Evolutionary conservation across 1,139 yeast genomes (phyloP), one percentile per base, ranked within the genome.

Genomic region (Suhomyces taliae): DNA sequence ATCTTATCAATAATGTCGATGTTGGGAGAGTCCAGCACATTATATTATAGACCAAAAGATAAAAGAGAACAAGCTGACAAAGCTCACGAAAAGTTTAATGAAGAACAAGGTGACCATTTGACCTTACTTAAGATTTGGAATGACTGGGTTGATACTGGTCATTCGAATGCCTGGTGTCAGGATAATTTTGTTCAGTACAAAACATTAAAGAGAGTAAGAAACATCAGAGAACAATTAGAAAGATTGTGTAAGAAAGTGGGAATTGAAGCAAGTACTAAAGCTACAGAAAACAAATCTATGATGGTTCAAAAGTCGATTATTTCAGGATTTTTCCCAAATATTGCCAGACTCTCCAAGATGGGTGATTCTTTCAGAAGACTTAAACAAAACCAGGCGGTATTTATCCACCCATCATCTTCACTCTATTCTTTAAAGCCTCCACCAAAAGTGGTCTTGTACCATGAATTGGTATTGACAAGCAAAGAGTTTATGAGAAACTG

Each of bases 401-500:
- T 72, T 60, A 77, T 93, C 8, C 99, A 93, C 59, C 99, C 99
- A 0, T 86, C 96, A 0, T 85, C 93, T 2, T 77, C 80, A 0
- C 54, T 90, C 38, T 77, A 75, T 57, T 74, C 78, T 7, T 70
- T 75, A 12, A 82, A 80, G 51, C 96, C 89, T 4, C 89, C 90
- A 0, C 82, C 93, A 6, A 83, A 80, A 55, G 72, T 82, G 59
- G 64, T 93, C 2, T 65, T 93, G 26, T 93, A 90, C 62, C 88
- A 90, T 58, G 97, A 91, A 58, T 71, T 93, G 57, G 93, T 93
- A 37, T 69, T 88, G 35, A 93, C 99, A 0, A 81, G 89, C 40
- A 88, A 85, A 62, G 98, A 91, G 69, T 93, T 82, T 62, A 88
- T 93, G 89, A 70, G 97, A 47, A 90, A 87, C 55, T 88, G 96